Percentiles rank a stretch among this genome's conserved stretches.
These are phyloP conservation scores for Priceomyces castillae DNA, from an alignment of 805 yeast genomes.

Conservation along the genomic window DNA sequence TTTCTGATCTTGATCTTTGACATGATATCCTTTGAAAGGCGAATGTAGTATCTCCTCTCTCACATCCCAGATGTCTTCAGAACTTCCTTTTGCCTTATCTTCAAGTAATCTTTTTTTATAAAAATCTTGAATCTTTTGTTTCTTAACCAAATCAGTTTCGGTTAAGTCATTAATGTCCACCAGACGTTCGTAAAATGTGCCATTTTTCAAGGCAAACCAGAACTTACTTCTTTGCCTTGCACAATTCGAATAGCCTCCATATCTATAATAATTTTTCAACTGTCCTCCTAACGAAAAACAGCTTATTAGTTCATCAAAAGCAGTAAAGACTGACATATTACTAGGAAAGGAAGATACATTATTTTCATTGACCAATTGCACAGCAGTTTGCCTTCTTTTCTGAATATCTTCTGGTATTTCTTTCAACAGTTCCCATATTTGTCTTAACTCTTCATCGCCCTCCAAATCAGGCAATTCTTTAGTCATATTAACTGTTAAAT, in stretches of 20 bases:
- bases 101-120: conserved; percentile 62
- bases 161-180: conserved; percentile 17
- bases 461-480: conserved; percentile 5
- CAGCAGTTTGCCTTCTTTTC: conserved; percentile 21
- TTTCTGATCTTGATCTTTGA: neutral
- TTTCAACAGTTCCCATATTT: conserved; percentile 30
- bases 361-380: conserved; percentile 19
- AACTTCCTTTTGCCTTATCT: conserved; percentile 63
- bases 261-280: conserved; percentile 75
- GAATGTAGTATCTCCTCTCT: conserved; percentile 31
- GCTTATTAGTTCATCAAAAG: conserved; percentile 79
- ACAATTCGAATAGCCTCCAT: conserved; percentile 76
- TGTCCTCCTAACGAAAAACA: conserved; percentile 94
- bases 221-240: conserved; percentile 66
- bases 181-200: conserved; percentile 18
- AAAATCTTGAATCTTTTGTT: conserved; percentile 59
- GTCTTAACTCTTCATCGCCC: conserved; percentile 27
- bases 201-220: conserved; percentile 73
- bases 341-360: conserved; percentile 27
- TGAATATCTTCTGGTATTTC: conserved; percentile 29
- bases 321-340: conserved; percentile 53
- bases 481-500: neutral
- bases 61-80: conserved; percentile 82
- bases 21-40: conserved; percentile 33
- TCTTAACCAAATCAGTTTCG: conserved; percentile 47